Evolutionary conservation across 306 rosid genomes (phyloP), one percentile per base, ranked within the genome.

Genomic region (Ammopiptanthus mongolicus): DNA sequence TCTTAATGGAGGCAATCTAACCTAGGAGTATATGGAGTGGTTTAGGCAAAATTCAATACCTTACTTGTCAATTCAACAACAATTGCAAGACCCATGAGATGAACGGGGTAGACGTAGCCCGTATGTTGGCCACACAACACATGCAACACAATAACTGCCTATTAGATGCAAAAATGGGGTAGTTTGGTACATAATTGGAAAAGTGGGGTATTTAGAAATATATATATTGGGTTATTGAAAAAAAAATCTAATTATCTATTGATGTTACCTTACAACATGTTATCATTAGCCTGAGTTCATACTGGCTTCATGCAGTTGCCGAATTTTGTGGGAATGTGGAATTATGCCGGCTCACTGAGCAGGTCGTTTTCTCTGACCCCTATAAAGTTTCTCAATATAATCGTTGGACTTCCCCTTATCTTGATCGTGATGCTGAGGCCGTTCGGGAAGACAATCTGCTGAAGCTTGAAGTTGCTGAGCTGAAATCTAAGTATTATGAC

Each of bases 321-420:
- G 84, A 91, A 76, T 95, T 77, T 84, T 91, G 98, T 67, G 97
- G 96, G 78, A 95, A 95, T 22, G 92, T 88, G 83, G 97, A 85
- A 84, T 37, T 88, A 50, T 95, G 98, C 78, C 84, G 97, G 84
- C 98, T 66, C 73, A 95, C 98, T 14, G 98, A 82, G 80, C 91
- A 88, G 81, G 98, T 95, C 28, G 97, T 95, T 75, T 91, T 95
- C 71, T 90, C 98, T 75, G 97, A 95, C 81, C 98, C 98, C 10
- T 95, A 91, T 59, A 88, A 86, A 77, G 85, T 90, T 78, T 88
- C 98, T 74, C 72, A 90, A 69, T 78, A 85, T 65, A 91, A 91
- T 81, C 97, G 36, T 15, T 88, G 97, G 87, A 95, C 83, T 60
- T 74, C 97, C 23, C 97, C 98, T 28, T 74, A 83, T 82, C 97